Evolutionary conservation across 768 basidiomycete genomes (phyloP).

Genomic region (Leccinum boreale): DNA sequence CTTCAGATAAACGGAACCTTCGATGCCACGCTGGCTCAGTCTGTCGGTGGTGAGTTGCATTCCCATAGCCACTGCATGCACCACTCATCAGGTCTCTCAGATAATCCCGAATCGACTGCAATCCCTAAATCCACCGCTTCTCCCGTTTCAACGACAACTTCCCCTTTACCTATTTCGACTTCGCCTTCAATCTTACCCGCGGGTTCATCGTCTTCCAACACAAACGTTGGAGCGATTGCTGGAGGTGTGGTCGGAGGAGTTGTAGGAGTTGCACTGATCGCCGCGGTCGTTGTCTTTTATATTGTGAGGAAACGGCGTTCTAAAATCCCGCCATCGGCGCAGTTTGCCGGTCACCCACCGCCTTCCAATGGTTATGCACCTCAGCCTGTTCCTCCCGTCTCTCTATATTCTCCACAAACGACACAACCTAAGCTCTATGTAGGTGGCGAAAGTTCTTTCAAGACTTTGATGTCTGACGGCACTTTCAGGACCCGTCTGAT

Average conservation of each 20-base stretch:
- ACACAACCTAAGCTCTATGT: slow-evolving; percentile 28
- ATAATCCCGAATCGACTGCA: slow-evolving; percentile 44
- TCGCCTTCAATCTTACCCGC: slow-evolving; percentile 4
- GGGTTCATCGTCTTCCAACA: slow-evolving; percentile 1
- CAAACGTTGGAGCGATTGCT: too few relatives aligned
- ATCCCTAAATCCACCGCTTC: slow-evolving; percentile 26
- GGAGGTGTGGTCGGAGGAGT: too few relatives aligned
- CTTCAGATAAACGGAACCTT: slow-evolving; percentile 37
- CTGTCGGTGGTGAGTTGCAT: slow-evolving; percentile 21
- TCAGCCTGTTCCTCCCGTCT: slow-evolving; percentile 5
- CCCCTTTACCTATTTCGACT: slow-evolving; percentile 17
- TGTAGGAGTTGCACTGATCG: too few relatives aligned
- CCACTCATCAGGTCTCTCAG: slow-evolving; percentile 19
- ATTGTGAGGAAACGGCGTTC: slow-evolving; percentile 28
- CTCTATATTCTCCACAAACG: slow-evolving; percentile 10
- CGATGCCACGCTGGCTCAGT: slow-evolving; percentile 38
- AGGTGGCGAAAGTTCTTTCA: too few relatives aligned
- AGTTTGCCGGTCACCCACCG: background rate
- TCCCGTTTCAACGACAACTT: slow-evolving; percentile 7
- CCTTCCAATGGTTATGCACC: slow-evolving; percentile 3
- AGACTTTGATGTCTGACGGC: background rate
- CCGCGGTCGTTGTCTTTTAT: too few relatives aligned
- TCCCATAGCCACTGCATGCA: background rate
- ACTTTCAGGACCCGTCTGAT: slow-evolving; percentile 33
- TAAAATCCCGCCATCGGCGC: slow-evolving; percentile 16